phyloP scores from a whole-genome alignment of 495 filamentous ascomycete species.

The Podospora pseudoanserina region DNA sequence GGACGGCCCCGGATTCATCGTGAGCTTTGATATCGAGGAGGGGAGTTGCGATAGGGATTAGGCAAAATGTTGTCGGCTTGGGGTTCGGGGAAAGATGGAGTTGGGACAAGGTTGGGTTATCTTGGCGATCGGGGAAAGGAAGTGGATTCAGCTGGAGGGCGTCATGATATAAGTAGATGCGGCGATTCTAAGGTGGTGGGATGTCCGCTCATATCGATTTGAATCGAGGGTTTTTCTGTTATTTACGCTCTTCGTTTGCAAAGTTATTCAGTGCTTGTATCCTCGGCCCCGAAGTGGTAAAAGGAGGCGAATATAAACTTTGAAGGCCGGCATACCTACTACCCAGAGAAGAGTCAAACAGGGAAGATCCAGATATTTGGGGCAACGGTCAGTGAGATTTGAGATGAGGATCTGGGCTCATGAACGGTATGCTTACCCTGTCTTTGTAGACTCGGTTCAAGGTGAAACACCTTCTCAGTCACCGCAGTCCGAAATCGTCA shows the following conservation, averaged over 20 bases:
- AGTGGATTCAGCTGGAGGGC: background rate
- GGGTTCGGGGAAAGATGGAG: background rate
- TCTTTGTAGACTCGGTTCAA: too few species aligned
- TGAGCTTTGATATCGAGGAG: background rate
- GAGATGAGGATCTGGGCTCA: too few species aligned
- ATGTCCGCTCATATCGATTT: background rate
- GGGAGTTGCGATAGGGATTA: background rate
- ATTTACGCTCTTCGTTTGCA: background rate
- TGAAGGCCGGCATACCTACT: too few species aligned
- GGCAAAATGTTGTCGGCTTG: background rate
- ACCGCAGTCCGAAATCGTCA: too few species aligned
- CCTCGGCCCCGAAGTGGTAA: too few species aligned
- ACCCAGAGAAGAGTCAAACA: too few species aligned
- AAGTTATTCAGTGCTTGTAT: too few species aligned
- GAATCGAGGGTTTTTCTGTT: background rate
- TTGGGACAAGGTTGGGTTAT: background rate
- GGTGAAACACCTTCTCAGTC: too few species aligned
- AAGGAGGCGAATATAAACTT: too few species aligned
- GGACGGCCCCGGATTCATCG: background rate
- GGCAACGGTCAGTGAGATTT: too few species aligned
- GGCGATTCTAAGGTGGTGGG: background rate
- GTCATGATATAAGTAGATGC: background rate
- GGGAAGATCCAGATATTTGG: too few species aligned
- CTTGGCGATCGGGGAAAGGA: background rate
- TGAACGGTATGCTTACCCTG: too few species aligned